phyloP scores from a whole-genome alignment of 352 stramenopile species.

The Phytopythium delawarense region DNA sequence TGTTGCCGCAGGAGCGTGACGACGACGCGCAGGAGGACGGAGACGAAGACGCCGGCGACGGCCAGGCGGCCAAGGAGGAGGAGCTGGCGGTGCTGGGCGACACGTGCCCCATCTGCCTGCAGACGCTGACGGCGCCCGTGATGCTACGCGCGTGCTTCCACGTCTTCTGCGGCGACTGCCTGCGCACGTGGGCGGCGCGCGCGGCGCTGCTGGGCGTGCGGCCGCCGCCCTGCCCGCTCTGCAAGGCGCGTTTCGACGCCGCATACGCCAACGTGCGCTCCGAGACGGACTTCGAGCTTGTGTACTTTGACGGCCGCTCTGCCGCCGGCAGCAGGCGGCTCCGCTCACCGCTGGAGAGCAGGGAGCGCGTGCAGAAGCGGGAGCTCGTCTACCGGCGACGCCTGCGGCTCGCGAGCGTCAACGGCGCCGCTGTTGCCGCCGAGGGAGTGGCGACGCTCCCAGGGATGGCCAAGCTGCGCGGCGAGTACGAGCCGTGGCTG shows the following conservation, averaged over 20 bases:
- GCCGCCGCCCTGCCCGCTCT: constrained; percentile 56
- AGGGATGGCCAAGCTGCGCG: constrained; percentile 44
- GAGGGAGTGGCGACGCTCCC: constrained; percentile 12
- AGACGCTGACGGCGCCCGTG: constrained; percentile 45
- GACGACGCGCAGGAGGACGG: not conserved
- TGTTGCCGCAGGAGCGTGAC: constrained; percentile 10
- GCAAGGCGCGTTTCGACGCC: constrained; percentile 53
- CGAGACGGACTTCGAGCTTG: constrained; percentile 55
- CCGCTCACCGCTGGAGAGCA: constrained; percentile 11
- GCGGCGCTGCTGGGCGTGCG: constrained; percentile 52
- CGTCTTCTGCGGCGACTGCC: constrained; percentile 69
- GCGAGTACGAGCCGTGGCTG: constrained; percentile 59
- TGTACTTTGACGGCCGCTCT: constrained; percentile 36
- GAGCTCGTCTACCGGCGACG: constrained; percentile 52
- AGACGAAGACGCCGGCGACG: not conserved
- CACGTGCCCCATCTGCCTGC: constrained; percentile 65
- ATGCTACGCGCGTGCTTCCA: constrained; percentile 65
- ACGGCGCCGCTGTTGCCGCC: constrained; percentile 20
- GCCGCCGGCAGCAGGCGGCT: constrained; percentile 7
- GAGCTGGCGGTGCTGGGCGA: constrained; percentile 65
- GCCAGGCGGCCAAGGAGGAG: constrained; percentile 2
- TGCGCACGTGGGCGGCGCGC: constrained; percentile 57
- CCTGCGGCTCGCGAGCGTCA: constrained; percentile 52
- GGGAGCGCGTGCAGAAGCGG: constrained; percentile 22
- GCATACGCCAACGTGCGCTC: constrained; percentile 60